These are phyloP conservation scores for Colletotrichum tabaci DNA, from an alignment of 2,329 filamentous ascomycete species.

Conservation along the genomic window DNA sequence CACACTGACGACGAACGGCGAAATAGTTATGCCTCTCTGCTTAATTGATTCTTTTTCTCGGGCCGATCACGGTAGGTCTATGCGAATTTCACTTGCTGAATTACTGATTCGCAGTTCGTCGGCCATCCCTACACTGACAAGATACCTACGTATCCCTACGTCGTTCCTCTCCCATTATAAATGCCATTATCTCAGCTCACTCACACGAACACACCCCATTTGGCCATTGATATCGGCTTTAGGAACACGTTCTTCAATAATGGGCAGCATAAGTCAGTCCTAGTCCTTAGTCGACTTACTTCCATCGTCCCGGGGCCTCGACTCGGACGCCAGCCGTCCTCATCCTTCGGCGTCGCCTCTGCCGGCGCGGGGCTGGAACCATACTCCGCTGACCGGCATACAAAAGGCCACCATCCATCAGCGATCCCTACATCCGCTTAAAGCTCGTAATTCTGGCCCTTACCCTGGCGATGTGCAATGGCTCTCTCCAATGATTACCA, in stretches of 20 bases:
- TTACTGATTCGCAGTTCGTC: conserved; percentile 8
- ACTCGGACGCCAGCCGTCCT: conserved; percentile 31
- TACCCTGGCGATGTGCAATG: conserved; percentile 26
- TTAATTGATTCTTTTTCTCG: conserved; percentile 17
- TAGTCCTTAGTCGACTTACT: not conserved
- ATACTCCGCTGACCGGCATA: conserved; percentile 37
- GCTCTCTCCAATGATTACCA: conserved; percentile 3
- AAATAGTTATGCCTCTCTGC: conserved; percentile 7
- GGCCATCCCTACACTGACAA: not conserved
- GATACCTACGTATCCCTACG: not conserved
- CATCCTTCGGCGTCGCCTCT: conserved; percentile 35
- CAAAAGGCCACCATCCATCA: conserved; percentile 38
- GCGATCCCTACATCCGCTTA: conserved; percentile 19
- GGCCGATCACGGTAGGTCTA: conserved; percentile 21
- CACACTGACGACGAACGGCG: not conserved
- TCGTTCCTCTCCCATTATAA: conserved; percentile 10
- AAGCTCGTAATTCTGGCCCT: conserved; percentile 14
- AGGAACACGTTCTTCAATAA: not conserved
- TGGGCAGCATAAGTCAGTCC: conserved; percentile 12
- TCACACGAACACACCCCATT: not conserved
- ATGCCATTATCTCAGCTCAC: conserved; percentile 9
- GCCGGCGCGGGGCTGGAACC: conserved; percentile 38
- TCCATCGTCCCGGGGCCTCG: conserved; percentile 8
- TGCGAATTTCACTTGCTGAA: not conserved
- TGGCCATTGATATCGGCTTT: not conserved